Percentiles rank a stretch among this genome's conserved stretches.
Conservation (phyloP, 306 rosid genomes). For the Cicer pinnatifidum region DNA sequence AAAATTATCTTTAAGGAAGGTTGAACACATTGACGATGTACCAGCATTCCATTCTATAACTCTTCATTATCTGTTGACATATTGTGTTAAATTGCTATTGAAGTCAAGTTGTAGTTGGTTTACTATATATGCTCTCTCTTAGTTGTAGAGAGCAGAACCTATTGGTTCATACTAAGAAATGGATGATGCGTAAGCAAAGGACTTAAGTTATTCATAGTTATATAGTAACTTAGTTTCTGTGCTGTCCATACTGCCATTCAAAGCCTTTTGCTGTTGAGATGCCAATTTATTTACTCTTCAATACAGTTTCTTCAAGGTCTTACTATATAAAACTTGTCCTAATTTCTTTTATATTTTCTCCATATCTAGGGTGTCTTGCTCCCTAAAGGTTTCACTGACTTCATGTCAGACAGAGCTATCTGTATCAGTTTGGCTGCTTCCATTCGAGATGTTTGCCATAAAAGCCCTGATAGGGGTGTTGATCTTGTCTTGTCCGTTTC, state of each 20-base stretch:
- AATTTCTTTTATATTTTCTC: constrained; percentile 42
- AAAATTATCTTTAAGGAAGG: constrained; percentile 22
- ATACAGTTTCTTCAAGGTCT: constrained; percentile 11
- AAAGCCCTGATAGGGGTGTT: constrained; percentile 90
- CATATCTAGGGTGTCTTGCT: constrained; percentile 68
- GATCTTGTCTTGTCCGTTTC: constrained; percentile 95
- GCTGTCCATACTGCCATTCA: background rate
- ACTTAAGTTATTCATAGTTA: background rate
- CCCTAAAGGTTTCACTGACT: constrained; percentile 70
- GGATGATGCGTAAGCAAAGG: background rate
- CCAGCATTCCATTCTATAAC: constrained; percentile 2
- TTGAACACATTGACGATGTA: constrained; percentile 18
- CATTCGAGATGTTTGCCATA: constrained; percentile 87
- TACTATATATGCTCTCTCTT: constrained; percentile 9
- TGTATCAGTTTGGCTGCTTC: constrained; percentile 89
- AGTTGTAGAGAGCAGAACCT: constrained; percentile 9
- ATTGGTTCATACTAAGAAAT: background rate
- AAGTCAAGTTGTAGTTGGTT: background rate
- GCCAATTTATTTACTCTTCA: constrained; percentile 30
- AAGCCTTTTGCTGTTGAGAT: constrained; percentile 23
- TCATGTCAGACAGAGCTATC: constrained; percentile 64
- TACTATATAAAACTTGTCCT: constrained; percentile 28
- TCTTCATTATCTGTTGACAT: constrained; percentile 12
- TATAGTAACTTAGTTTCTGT: background rate
- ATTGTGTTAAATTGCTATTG: constrained; percentile 1